Evolutionary conservation across 371 early-diverging fungal species (phyloP).

Genomic region (Cokeromyces recurvatus): DNA sequence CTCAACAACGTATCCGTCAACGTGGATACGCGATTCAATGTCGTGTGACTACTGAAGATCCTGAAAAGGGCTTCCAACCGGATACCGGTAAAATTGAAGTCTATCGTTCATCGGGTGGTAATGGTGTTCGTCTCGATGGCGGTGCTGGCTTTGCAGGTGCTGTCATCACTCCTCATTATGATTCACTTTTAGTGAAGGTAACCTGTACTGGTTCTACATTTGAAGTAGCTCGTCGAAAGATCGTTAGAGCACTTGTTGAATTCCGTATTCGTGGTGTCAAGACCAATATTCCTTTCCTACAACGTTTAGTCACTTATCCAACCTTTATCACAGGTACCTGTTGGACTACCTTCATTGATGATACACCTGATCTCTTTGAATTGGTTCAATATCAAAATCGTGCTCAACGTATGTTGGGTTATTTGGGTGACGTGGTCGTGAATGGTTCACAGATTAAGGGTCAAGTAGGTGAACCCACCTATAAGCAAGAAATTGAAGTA

Average conservation of each 20-base stretch:
- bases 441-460: slow-evolving; percentile 93
- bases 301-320: slow-evolving; percentile 76
- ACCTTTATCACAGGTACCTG: slow-evolving; percentile 73
- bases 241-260: slow-evolving; percentile 83
- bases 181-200: slow-evolving; percentile 93
- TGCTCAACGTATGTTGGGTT: slow-evolving; percentile 83
- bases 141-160: slow-evolving; percentile 88
- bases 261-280: slow-evolving; percentile 96
- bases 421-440: slow-evolving; percentile 86
- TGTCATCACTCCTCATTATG: slow-evolving; percentile 91
- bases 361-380: slow-evolving; percentile 84
- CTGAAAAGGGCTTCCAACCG: slow-evolving; percentile 86
- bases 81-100: slow-evolving; percentile 93
- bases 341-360: slow-evolving; percentile 98
- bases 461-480: slow-evolving; percentile 66
- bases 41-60: slow-evolving; percentile 94
- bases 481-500: slow-evolving; percentile 56
- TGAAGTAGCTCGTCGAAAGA: slow-evolving; percentile 84
- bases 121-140: slow-evolving; percentile 91
- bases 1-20: slow-evolving; percentile 75
- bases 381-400: slow-evolving; percentile 74
- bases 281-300: slow-evolving; percentile 93
- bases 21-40: slow-evolving; percentile 92
- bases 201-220: slow-evolving; percentile 85
- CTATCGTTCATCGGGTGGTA: slow-evolving; percentile 84